Evolutionary conservation across 768 basidiomycete species (phyloP).

Genomic region (Podaxis pistillaris): DNA sequence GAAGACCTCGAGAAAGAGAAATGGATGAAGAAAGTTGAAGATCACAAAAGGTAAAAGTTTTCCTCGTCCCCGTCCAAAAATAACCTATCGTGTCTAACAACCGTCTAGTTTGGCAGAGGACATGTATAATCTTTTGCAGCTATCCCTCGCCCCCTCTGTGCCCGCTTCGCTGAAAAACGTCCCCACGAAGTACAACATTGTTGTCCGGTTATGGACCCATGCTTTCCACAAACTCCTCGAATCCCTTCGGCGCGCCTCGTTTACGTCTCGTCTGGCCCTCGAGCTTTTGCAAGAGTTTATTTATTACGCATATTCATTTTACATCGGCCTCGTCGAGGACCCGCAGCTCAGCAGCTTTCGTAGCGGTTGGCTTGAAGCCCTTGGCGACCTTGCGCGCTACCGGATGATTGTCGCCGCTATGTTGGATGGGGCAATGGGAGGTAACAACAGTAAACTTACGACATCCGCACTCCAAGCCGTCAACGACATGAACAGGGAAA

Average conservation of each 20-base stretch:
- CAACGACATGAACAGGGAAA: conserved; percentile 37
- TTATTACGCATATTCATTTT: conserved; percentile 93
- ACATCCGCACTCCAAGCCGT: conserved; percentile 44
- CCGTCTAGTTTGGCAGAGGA: conserved; percentile 75
- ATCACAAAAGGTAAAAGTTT: conserved; percentile 74
- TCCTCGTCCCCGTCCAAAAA: conserved; percentile 10
- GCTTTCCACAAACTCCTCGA: conserved; percentile 91
- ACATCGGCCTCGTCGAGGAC: conserved; percentile 87
- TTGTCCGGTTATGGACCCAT: conserved; percentile 88
- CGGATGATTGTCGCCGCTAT: conserved; percentile 94
- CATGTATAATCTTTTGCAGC: conserved; percentile 83
- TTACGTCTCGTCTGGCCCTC: conserved; percentile 64
- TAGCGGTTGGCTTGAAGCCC: conserved; percentile 90
- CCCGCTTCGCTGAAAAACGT: conserved; percentile 88
- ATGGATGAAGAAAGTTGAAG: conserved; percentile 66
- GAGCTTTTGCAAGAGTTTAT: conserved; percentile 95
- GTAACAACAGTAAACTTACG: conserved; percentile 44
- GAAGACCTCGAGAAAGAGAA: conserved; percentile 73
- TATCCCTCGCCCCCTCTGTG: conserved; percentile 82
- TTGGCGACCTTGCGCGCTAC: conserved; percentile 94
- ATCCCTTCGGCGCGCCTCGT: conserved; percentile 82
- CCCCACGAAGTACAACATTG: conserved; percentile 94
- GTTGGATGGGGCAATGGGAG: conserved; percentile 49
- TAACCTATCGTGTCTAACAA: conserved; percentile 10
- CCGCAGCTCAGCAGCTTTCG: conserved; percentile 67